Evolutionary conservation across 2,329 filamentous ascomycete genomes (phyloP).

Genomic region (Aureobasidium mangrovei): DNA sequence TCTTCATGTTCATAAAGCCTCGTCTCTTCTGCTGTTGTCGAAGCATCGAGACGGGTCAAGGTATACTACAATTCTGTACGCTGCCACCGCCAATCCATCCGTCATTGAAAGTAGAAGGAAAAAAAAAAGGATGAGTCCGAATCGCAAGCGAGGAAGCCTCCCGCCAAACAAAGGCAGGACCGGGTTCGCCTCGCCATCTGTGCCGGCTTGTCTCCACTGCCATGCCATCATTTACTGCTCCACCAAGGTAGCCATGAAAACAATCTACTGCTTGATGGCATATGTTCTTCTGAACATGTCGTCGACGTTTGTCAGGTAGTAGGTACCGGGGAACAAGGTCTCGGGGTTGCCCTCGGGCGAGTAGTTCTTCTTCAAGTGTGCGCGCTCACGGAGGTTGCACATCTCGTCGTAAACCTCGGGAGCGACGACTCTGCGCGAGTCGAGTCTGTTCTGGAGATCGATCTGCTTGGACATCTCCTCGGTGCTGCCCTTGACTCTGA

Average conservation of each 20-base stretch:
- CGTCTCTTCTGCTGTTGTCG: background rate
- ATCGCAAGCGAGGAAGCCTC: background rate
- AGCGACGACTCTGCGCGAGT: constrained; percentile 35
- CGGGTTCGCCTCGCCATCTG: background rate
- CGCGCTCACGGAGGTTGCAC: constrained; percentile 44
- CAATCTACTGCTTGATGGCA: constrained; percentile 38
- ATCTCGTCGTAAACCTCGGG: constrained; percentile 45
- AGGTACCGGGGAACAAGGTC: constrained; percentile 39
- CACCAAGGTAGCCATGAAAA: background rate
- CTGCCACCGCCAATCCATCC: background rate
- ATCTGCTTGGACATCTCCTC: constrained; percentile 40
- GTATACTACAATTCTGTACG: constrained; percentile 10
- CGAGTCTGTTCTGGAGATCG: constrained; percentile 39
- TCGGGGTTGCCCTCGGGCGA: constrained; percentile 37
- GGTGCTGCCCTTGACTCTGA: constrained; percentile 39
- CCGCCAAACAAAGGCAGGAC: constrained; percentile 2
- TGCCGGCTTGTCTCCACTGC: constrained; percentile 8
- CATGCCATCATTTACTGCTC: background rate
- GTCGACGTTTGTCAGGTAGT: constrained; percentile 43
- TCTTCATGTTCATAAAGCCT: background rate
- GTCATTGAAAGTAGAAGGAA: constrained; percentile 1
- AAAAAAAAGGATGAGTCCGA: constrained; percentile 2
- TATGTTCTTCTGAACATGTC: constrained; percentile 44
- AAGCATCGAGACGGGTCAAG: background rate
- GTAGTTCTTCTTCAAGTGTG: constrained; percentile 43